Evolutionary conservation across 306 rosid species (phyloP).

Genomic region (barrel medic (Medicago truncatula)): DNA sequence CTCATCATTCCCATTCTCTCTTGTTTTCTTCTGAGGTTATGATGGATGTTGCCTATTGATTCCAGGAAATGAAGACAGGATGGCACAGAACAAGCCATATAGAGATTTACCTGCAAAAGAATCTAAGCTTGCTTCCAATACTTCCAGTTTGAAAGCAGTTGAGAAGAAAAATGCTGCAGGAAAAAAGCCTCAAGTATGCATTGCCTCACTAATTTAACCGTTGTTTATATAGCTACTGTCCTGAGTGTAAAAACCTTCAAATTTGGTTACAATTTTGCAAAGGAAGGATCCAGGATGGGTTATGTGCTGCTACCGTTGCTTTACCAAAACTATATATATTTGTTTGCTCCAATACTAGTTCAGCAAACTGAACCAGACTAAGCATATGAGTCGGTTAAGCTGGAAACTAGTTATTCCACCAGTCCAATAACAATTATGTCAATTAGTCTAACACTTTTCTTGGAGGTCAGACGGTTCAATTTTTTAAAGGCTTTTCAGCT

Average conservation of each 20-base stretch:
- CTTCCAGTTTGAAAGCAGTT: slow-evolving; percentile 46
- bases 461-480: slow-evolving; percentile 7
- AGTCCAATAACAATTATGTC: neutral
- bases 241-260: slow-evolving; percentile 25
- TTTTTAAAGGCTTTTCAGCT: slow-evolving; percentile 9
- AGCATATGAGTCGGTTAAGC: neutral
- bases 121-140: slow-evolving; percentile 26
- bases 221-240: neutral
- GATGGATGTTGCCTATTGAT: neutral
- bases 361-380: neutral
- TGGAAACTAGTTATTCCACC: neutral
- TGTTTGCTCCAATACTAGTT: neutral
- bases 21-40: slow-evolving; percentile 38
- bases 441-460: neutral
- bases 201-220: neutral
- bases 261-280: slow-evolving; percentile 20
- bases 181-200: slow-evolving; percentile 56
- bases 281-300: slow-evolving; percentile 26
- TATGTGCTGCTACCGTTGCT: slow-evolving; percentile 3
- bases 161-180: slow-evolving; percentile 59
- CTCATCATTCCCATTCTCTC: slow-evolving; percentile 7
- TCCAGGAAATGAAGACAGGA: slow-evolving; percentile 54
- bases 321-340: neutral
- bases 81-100: slow-evolving; percentile 30
- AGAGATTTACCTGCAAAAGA: slow-evolving; percentile 43